Percentiles rank a stretch among this genome's conserved stretches.
These are phyloP conservation scores for Oryza nivara DNA, from an alignment of 176 grass and related monocot species.

Conservation along the genomic window DNA sequence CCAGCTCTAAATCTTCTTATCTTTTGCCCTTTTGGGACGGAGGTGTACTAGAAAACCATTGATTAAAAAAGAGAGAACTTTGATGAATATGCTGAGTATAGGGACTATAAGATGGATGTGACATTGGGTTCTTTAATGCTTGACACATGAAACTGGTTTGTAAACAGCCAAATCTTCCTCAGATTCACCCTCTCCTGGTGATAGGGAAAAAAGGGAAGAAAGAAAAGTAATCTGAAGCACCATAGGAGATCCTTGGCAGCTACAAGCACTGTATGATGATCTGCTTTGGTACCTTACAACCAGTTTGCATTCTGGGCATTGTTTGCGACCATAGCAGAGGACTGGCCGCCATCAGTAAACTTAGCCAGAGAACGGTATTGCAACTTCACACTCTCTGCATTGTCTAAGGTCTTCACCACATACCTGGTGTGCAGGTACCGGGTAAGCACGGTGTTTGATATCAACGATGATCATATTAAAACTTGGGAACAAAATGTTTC, in stretches of 20 bases:
- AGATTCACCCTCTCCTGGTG: neutral
- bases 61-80: neutral
- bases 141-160: slow-evolving; percentile 9
- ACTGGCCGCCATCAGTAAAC: slow-evolving; percentile 24
- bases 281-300: slow-evolving; percentile 42
- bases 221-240: no score
- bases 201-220: neutral
- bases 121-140: neutral
- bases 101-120: neutral
- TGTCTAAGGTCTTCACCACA: slow-evolving; percentile 88
- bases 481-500: neutral
- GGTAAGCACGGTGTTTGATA: neutral
- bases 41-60: neutral
- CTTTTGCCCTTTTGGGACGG: no score
- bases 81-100: neutral
- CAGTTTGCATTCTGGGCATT: slow-evolving; percentile 44
- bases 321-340: slow-evolving; percentile 32
- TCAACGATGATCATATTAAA: neutral
- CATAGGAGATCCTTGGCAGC: no score
- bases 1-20: no score
- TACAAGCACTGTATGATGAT: neutral
- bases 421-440: slow-evolving; percentile 50
- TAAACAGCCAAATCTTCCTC: neutral
- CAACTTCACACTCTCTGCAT: slow-evolving; percentile 75
- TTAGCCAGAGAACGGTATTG: slow-evolving; percentile 73